These are phyloP conservation scores for Trifolium subterraneum DNA, from an alignment of 306 rosid genomes.

Conservation along the genomic window DNA sequence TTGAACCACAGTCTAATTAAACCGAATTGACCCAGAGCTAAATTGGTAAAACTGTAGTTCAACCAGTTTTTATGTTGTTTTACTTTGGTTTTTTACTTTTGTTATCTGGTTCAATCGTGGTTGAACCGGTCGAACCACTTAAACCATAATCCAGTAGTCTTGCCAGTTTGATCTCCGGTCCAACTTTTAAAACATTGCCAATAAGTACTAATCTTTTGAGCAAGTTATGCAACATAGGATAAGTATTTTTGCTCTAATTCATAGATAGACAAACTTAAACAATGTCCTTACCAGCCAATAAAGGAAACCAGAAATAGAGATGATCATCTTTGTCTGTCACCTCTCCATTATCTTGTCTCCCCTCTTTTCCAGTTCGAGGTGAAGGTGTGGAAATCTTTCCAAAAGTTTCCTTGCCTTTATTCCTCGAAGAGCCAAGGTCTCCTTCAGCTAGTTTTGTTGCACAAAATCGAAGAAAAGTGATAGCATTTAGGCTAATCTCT, in stretches of 20 bases:
- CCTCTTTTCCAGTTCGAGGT: slow-evolving; percentile 75
- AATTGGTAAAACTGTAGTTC: background rate
- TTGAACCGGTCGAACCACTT: background rate
- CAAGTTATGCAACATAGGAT: slow-evolving; percentile 19
- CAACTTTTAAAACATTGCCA: background rate
- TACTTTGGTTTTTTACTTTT: background rate
- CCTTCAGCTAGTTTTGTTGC: slow-evolving; percentile 97
- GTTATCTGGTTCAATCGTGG: background rate
- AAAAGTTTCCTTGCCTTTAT: slow-evolving; percentile 68
- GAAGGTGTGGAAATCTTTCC: slow-evolving; percentile 66
- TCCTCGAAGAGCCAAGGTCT: slow-evolving; percentile 79
- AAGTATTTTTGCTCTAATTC: slow-evolving; percentile 26
- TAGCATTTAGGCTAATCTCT: slow-evolving; percentile 97
- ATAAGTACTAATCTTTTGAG: slow-evolving; percentile 12
- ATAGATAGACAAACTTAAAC: slow-evolving; percentile 36
- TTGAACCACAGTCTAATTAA: background rate
- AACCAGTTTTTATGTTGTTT: background rate
- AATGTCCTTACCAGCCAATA: slow-evolving; percentile 82
- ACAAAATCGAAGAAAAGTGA: slow-evolving; percentile 92
- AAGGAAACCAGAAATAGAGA: slow-evolving; percentile 98
- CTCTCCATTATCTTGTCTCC: slow-evolving; percentile 74
- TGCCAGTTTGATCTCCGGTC: background rate
- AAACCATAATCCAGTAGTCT: background rate
- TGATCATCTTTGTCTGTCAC: slow-evolving; percentile 82
- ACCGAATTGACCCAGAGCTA: background rate